phyloP scores from a whole-genome alignment of 768 basidiomycete genomes.

The Multifurca ochricompacta region DNA sequence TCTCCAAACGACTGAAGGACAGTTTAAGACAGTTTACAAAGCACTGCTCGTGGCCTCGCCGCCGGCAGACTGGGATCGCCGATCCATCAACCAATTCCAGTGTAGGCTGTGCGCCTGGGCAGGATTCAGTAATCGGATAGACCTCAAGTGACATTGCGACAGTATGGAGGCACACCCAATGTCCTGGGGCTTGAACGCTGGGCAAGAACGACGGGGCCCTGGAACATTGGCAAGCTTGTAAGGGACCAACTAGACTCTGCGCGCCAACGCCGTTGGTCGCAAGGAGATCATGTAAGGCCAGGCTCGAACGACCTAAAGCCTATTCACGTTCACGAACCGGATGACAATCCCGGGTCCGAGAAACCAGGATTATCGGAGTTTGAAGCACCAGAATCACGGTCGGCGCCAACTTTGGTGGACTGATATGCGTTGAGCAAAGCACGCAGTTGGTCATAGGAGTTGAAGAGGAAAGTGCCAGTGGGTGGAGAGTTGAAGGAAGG shows the following conservation, averaged over 20 bases:
- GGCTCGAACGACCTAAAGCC: background rate
- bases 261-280: background rate
- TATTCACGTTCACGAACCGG: conserved; percentile 1
- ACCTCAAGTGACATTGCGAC: too few relatives aligned
- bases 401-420: background rate
- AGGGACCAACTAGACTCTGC: background rate
- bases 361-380: background rate
- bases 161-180: too few relatives aligned
- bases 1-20: too few relatives aligned
- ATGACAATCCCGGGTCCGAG: background rate
- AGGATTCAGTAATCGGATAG: too few relatives aligned
- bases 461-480: background rate
- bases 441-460: background rate
- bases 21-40: too few relatives aligned
- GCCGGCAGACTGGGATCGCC: too few relatives aligned
- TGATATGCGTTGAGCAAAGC: background rate
- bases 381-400: background rate
- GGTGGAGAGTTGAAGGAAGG: background rate
- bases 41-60: too few relatives aligned
- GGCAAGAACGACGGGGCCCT: background rate
- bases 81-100: too few relatives aligned
- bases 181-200: too few relatives aligned
- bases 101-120: too few relatives aligned
- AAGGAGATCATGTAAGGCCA: background rate
- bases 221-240: background rate